Base-by-base conservation (phyloP, 2,329 filamentous ascomycete species). In the Aspergillus latus region DNA sequence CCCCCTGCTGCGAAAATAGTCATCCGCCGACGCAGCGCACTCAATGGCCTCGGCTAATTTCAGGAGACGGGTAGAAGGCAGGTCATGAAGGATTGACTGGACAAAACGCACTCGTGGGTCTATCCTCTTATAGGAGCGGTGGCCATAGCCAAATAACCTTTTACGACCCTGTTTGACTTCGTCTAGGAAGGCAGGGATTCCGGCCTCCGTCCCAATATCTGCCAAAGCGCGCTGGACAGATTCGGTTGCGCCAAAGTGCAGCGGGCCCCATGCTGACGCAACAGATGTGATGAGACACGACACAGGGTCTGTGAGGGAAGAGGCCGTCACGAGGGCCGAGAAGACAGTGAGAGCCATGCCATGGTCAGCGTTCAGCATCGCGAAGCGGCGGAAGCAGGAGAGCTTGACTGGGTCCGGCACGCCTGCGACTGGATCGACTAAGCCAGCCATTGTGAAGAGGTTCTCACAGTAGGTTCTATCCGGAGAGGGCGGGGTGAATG, bases 211-310 rank as follows among this genome's bases (percentile, higher is more conserved):
- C 13, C 63, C 60, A 5, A 72, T 65, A 2, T 64, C 60, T 5
- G 21, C 46, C 4, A 72, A 59, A 0, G 64, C 61, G 47, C 79
- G 77, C 64, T 84, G 83, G 0, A 82, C 82, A 21, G 78, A 77
- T 60, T 85, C 83, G 0, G 80, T 82, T 2, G 83, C 83, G n/a
- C 82, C 83, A 54, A 82, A 83, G 66, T 85, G 83, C 0, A 83
- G 80, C 0, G 82, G 82, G 0, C 83, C 83, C 61, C 83, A 82
- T 0, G 80, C 80, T 0, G 82, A 76, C n/a, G 79, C 78, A 4
- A 81, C 75, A 0, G 81, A 79, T 1, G 81, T 71, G 10, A 84
- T 79, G 15, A 81, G 74, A 60, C 78, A 82, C 58, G 70, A 71
- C 74, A 84, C 67, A 0, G 82, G 82, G 62, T 85, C 83, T 0